Base-by-base conservation (phyloP, 2,329 filamentous ascomycete genomes). In the Leptographium galeiforme region DNA sequence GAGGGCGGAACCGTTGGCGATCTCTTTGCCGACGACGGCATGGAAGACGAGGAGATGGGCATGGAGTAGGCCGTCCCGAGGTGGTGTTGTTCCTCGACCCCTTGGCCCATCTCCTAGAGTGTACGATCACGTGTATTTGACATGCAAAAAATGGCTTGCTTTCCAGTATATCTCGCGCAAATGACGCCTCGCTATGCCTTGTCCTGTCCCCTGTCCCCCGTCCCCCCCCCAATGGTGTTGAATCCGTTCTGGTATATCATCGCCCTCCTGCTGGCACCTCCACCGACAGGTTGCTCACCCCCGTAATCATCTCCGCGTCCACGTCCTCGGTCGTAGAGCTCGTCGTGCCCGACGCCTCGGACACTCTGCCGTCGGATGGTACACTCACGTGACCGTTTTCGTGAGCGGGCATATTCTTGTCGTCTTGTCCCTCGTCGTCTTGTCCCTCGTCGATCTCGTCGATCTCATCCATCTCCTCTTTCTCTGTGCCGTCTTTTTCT, bases 281-380 rank as follows among this genome's bases (percentile, higher is more conserved):
- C 39, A 78, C 58, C 51, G 70, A 68, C 51, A 82, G 63, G 56
- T 77, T 70, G 66, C 73, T 72, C 66, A 83, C 65, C 53, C 79
- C 79, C 18, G 78, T 81, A 52, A 82, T 81, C 33, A 79, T 59
- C 63, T 82, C 78, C 2, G 77, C 79, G 52, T 70, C 67, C 12
- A 72, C 53, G 58, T 82, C 79, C 56, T 72, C 66, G 7, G 70
- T 63, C 1, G 62, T 61, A 2, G 61, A 36, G 30, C 39, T 53
- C 4, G 40, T 53, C 32, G 43, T n/a, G n/a, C 25, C 30, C 1
- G 48, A 50, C 40, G 30, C 39, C 11, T 10, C 25, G 1, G 38
- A 50, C 25, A 19, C 16, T 13, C 36, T 39, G 48, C 38, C 48
- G 8, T 25, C n/a, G 32, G 32, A 19, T 38, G 40, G 6, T 11